Conservation (phyloP, 208 protist genomes). For the Acanthamoeba divionensis region DNA sequence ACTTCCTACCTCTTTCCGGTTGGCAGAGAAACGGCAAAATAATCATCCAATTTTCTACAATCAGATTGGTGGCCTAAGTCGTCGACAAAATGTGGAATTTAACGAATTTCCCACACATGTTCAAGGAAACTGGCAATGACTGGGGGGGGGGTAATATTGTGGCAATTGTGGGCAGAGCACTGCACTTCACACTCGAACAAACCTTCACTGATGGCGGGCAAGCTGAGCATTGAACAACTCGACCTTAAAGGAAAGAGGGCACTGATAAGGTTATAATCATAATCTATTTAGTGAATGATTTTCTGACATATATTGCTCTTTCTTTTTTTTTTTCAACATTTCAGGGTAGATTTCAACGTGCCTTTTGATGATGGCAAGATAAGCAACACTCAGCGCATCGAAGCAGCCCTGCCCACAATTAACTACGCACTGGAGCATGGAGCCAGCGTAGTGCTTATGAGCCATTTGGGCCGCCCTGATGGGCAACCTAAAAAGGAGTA, state of each 20-base stretch:
- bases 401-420: constrained; percentile 92
- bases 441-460: constrained; percentile 85
- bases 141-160: too few relatives aligned
- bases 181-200: too few relatives aligned
- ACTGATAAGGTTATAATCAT: constrained; percentile 76
- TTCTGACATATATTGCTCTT: neutral
- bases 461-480: constrained; percentile 95
- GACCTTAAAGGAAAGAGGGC: constrained; percentile 90
- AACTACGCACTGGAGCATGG: constrained; percentile 87
- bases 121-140: too few relatives aligned
- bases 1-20: too few relatives aligned
- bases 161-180: too few relatives aligned
- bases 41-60: too few relatives aligned
- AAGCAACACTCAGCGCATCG: constrained; percentile 92
- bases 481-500: constrained; percentile 85
- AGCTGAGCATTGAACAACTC: constrained; percentile 77
- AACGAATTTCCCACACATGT: too few relatives aligned
- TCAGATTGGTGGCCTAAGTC: too few relatives aligned
- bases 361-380: constrained; percentile 89
- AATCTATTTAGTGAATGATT: neutral
- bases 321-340: neutral
- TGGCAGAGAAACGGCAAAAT: too few relatives aligned
- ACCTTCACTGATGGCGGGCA: constrained; percentile 72
- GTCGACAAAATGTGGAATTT: too few relatives aligned
- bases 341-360: constrained; percentile 97